Percentiles rank a stretch among this genome's conserved stretches.
Evolutionary conservation across 202 grass and related monocot genomes (phyloP).

Genomic region (Elaeis oleifera): DNA sequence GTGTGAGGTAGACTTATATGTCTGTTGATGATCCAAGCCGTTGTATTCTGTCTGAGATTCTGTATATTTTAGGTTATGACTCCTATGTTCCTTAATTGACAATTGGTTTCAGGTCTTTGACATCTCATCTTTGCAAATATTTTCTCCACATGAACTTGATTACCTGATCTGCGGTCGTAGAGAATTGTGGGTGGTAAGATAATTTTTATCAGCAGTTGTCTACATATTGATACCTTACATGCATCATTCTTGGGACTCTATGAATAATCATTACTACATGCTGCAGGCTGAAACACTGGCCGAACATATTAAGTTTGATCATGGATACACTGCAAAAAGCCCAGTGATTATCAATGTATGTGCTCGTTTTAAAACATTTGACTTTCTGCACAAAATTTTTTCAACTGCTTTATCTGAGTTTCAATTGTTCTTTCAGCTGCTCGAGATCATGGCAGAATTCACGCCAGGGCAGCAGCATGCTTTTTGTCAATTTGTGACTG

Average conservation of each 20-base stretch:
- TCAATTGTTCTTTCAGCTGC: conserved; percentile 41
- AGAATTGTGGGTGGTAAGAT: conserved; percentile 78
- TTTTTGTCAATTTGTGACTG: conserved; percentile 92
- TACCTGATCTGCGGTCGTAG: conserved; percentile 66
- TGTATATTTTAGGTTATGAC: too few species aligned
- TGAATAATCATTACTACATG: conserved; percentile 11
- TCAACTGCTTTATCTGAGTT: conserved; percentile 15
- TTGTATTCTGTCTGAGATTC: too few species aligned
- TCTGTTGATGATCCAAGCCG: too few species aligned
- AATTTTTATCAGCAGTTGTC: conserved; percentile 1
- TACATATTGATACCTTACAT: background rate
- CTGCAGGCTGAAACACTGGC: conserved; percentile 58
- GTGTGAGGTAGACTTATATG: too few species aligned
- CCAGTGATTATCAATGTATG: conserved; percentile 76
- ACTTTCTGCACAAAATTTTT: too few species aligned
- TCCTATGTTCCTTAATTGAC: background rate
- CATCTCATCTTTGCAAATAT: conserved; percentile 70
- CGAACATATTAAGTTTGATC: conserved; percentile 95
- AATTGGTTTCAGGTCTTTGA: conserved; percentile 37
- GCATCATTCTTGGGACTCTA: conserved; percentile 7
- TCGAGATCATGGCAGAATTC: conserved; percentile 89
- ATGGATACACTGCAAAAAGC: conserved; percentile 91
- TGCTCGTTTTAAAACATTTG: background rate
- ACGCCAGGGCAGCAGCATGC: conserved; percentile 67
- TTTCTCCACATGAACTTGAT: conserved; percentile 76